Conservation (phyloP, 2,329 filamentous ascomycete genomes). For the Hymenoscyphus linearis region DNA sequence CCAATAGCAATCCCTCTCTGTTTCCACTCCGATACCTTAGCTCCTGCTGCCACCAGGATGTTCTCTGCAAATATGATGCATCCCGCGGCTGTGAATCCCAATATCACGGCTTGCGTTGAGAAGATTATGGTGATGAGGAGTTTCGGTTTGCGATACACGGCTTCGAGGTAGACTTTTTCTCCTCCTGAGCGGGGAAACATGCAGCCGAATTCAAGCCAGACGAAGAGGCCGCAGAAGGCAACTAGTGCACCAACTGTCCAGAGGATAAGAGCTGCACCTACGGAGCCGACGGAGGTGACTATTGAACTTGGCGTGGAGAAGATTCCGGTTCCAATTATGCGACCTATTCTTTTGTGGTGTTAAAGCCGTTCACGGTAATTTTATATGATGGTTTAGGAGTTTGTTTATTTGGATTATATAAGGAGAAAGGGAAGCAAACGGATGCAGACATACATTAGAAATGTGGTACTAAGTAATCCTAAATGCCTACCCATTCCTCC, state of each 20-base stretch:
- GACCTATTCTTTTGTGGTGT: not conserved
- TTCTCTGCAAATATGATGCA: slow-evolving; percentile 54
- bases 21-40: slow-evolving; percentile 41
- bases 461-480: slow-evolving; percentile 17
- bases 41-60: slow-evolving; percentile 44
- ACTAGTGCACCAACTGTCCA: slow-evolving; percentile 47
- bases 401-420: not conserved
- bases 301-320: slow-evolving; percentile 36
- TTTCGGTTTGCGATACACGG: slow-evolving; percentile 43
- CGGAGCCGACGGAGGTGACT: slow-evolving; percentile 45
- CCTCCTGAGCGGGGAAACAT: slow-evolving; percentile 43
- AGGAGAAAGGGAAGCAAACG: not conserved
- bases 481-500: slow-evolving; percentile 20
- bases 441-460: slow-evolving; percentile 12
- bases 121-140: slow-evolving; percentile 48
- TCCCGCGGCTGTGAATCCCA: slow-evolving; percentile 55
- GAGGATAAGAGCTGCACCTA: slow-evolving; percentile 47
- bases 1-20: slow-evolving; percentile 42
- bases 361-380: not conserved
- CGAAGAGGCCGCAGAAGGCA: slow-evolving; percentile 39
- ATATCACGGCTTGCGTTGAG: slow-evolving; percentile 43
- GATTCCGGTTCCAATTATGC: not conserved
- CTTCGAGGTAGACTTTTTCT: slow-evolving; percentile 49
- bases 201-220: slow-evolving; percentile 41
- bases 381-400: not conserved